Evolutionary conservation across 2,329 filamentous ascomycete species (phyloP), one percentile per base, ranked within the genome.

Genomic region (Myriosclerotinia duriaeana): DNA sequence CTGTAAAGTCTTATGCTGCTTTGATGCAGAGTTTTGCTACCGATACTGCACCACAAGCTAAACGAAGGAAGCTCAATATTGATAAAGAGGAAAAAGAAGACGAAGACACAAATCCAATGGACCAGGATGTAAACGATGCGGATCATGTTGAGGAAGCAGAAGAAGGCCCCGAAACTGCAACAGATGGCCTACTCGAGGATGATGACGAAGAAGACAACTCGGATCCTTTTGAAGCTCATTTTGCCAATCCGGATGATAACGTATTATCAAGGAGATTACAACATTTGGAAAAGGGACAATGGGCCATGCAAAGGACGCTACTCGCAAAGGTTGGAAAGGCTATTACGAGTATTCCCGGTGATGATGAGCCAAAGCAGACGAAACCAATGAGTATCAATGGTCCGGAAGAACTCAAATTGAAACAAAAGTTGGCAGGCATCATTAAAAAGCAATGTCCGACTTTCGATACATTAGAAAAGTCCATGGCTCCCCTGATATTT

Each of bases 201-300:
- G 73, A 74, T 72, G 83, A 85, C 53, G 81, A 84, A 17, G 81
- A 83, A 58, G 81, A 86, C 69, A 76, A 80, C 38, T 79, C 78
- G 6, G 91, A 96, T 76, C 89, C 92, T 0, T 97, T 96, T 74
- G 90, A 95, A 70, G 79, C 81, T 9, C 94, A 97, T 78, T 96
- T 96, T 76, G 85, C 87, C 44, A 82, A 82, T 53, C 86, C 88
- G 0, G 84, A 93, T 55, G 85, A 90, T 59, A 81, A 83, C 7
- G 78, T 84, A 53, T 78, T 92, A 9, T 79, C 83, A 1, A 78
- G 79, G 71, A 84, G 80, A n/a, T 73, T 89, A 9, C 79, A 81
- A 64, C 80, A 81, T 0, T 77, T 84, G 36, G 78, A 85, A 67
- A 78, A 80, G 7, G 80, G 80, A 17, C 77, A 83, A 34, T 89